These are phyloP conservation scores for Phytopythium cucurbitacearum DNA, from an alignment of 352 stramenopile genomes.

Conservation along the genomic window DNA sequence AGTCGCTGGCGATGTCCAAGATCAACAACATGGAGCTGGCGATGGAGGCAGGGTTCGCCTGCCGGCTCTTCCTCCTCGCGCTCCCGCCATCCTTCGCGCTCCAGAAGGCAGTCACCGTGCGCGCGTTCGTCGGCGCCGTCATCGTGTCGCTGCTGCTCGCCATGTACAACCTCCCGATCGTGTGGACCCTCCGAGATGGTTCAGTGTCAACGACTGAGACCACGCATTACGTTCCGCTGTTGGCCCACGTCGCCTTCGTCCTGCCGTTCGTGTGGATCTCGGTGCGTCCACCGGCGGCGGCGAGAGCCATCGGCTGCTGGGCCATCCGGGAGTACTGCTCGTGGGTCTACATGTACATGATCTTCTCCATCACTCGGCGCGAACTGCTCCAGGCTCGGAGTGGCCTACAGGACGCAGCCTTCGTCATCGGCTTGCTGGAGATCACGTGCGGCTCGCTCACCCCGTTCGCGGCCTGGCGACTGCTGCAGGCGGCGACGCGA, in stretches of 20 bases:
- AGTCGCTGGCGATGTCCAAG: too few relatives aligned
- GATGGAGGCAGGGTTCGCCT: too few relatives aligned
- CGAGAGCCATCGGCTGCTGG: conserved; percentile 9
- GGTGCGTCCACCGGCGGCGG: conserved; percentile 14
- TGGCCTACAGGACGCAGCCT: conserved; percentile 4
- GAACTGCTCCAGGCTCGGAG: not conserved
- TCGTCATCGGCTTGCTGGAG: conserved; percentile 23
- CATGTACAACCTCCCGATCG: conserved; percentile 34
- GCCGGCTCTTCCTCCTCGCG: too few relatives aligned
- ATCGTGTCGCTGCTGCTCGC: conserved; percentile 33
- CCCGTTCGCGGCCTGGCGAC: conserved; percentile 22
- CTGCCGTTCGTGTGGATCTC: conserved; percentile 18
- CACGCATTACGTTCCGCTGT: conserved; percentile 32
- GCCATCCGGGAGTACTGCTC: conserved; percentile 29
- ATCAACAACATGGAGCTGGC: too few relatives aligned
- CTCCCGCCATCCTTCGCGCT: too few relatives aligned
- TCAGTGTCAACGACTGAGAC: conserved; percentile 52
- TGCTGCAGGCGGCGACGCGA: conserved; percentile 42
- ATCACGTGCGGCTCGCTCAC: conserved; percentile 16
- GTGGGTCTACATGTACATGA: conserved; percentile 32
- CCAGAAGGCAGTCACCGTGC: too few relatives aligned
- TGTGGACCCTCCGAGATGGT: conserved; percentile 41
- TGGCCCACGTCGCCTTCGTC: conserved; percentile 8
- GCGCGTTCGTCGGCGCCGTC: too few relatives aligned
- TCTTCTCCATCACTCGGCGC: conserved; percentile 25